Evolutionary conservation across 805 yeast species (phyloP).

Genomic region (Suhomyces canberraensis): DNA sequence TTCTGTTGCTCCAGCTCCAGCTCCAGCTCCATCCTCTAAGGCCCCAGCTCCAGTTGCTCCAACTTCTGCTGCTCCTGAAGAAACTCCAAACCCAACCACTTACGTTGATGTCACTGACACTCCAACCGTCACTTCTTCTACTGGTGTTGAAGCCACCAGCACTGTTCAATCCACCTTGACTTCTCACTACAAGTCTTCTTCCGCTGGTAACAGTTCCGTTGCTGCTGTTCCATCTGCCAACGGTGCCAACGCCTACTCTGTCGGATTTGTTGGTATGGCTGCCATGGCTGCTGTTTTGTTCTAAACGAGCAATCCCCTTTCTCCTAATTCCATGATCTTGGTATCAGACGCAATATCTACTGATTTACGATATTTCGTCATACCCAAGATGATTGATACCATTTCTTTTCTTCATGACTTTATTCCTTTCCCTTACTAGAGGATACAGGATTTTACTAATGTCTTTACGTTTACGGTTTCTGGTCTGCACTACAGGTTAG

Average conservation of each 20-base stretch:
- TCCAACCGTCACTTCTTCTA: constrained; percentile 46
- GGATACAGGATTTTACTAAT: too few relatives aligned
- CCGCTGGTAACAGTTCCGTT: constrained; percentile 15
- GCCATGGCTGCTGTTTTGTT: constrained; percentile 41
- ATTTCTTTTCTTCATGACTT: too few relatives aligned
- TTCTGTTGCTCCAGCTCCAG: constrained; percentile 7
- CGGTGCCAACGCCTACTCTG: constrained; percentile 29
- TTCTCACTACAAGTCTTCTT: constrained; percentile 23
- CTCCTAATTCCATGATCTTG: too few relatives aligned
- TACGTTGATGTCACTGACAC: constrained; percentile 51
- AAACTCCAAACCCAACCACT: constrained; percentile 27
- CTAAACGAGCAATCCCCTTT: constrained; percentile 12
- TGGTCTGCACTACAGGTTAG: too few relatives aligned
- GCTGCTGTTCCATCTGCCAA: constrained; percentile 29
- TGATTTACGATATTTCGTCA: too few relatives aligned
- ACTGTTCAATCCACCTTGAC: constrained; percentile 37
- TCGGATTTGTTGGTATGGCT: constrained; percentile 40
- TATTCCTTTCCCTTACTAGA: too few relatives aligned
- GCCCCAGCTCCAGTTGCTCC: constrained; percentile 10
- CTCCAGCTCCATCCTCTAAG: constrained; percentile 4
- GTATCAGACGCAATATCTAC: too few relatives aligned
- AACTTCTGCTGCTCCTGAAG: constrained; percentile 12
- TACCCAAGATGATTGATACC: too few relatives aligned
- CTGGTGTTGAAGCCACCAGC: constrained; percentile 44
- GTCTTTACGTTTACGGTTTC: too few relatives aligned